Percentiles rank a stretch among this genome's conserved stretches.
Evolutionary conservation across 768 basidiomycete genomes (phyloP).

Genomic region (Podaxis sp.): DNA sequence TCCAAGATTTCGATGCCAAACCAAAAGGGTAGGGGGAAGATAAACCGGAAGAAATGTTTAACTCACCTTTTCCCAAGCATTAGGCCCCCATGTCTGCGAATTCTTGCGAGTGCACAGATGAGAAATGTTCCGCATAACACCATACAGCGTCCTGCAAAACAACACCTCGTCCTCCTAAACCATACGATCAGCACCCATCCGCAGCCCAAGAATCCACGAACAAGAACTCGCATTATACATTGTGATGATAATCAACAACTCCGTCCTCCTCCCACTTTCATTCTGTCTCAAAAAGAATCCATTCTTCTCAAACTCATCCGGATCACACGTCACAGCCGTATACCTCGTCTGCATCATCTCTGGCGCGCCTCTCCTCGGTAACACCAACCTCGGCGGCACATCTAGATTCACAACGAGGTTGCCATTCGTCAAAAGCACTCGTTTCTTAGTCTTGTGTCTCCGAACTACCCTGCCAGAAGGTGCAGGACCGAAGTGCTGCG

Average conservation of each 20-base stretch:
- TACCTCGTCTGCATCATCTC: conserved; percentile 77
- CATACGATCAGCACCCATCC: conserved; percentile 1
- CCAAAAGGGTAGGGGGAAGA: background rate
- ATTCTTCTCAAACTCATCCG: conserved; percentile 83
- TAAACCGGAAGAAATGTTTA: background rate
- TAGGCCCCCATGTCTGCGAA: conserved; percentile 93
- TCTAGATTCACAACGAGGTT: conserved; percentile 83
- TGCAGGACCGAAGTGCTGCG: conserved; percentile 86
- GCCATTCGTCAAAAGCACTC: conserved; percentile 82
- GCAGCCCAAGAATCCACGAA: background rate
- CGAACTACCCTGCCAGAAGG: conserved; percentile 77
- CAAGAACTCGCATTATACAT: conserved; percentile 82
- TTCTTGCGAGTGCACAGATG: conserved; percentile 83
- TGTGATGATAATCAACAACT: conserved; percentile 91
- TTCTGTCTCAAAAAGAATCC: conserved; percentile 87
- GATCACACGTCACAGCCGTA: conserved; percentile 92
- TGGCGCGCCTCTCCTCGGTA: conserved; percentile 66
- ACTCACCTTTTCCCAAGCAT: conserved; percentile 90
- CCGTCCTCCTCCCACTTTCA: conserved; percentile 75
- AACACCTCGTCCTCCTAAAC: conserved; percentile 81
- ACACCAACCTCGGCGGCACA: conserved; percentile 80
- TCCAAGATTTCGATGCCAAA: background rate
- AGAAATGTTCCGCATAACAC: conserved; percentile 87
- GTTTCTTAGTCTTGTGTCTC: conserved; percentile 73
- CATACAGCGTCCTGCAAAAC: conserved; percentile 91